Percentiles rank a stretch among this genome's conserved stretches.
Evolutionary conservation across 768 basidiomycete genomes (phyloP).

Genomic region (Rhizopogon roseolus): DNA sequence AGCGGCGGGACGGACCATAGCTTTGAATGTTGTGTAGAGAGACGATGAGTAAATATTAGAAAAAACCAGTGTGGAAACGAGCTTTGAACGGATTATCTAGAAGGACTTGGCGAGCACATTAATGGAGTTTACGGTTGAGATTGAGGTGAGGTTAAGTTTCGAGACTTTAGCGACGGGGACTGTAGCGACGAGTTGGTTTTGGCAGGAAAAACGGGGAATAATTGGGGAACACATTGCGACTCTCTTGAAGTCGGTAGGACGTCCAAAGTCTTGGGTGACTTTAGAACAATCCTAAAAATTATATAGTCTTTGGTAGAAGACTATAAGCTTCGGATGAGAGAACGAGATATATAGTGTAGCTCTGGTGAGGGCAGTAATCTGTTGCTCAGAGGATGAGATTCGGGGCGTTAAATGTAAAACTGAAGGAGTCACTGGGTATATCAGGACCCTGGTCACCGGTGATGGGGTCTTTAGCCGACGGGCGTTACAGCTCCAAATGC

Average conservation of each 20-base stretch:
- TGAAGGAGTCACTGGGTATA: slow-evolving; percentile 27
- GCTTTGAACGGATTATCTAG: slow-evolving; percentile 27
- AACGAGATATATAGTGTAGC: slow-evolving; percentile 5
- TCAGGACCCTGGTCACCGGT: slow-evolving; percentile 19
- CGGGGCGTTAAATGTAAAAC: slow-evolving; percentile 24
- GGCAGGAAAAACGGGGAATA: slow-evolving; percentile 19
- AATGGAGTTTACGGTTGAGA: slow-evolving; percentile 17
- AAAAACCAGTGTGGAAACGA: slow-evolving; percentile 6
- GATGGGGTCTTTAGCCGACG: slow-evolving; percentile 16
- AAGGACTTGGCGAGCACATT: slow-evolving; percentile 31
- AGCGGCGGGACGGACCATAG: slow-evolving; percentile 32
- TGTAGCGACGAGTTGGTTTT: slow-evolving; percentile 12
- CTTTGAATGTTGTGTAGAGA: slow-evolving; percentile 20
- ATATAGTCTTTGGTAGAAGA: slow-evolving; percentile 20
- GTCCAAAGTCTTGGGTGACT: slow-evolving; percentile 34
- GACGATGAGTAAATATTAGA: slow-evolving; percentile 4
- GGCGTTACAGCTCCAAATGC: neutral
- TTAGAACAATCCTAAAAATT: slow-evolving; percentile 35
- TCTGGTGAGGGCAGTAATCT: slow-evolving; percentile 5
- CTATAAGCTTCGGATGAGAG: slow-evolving; percentile 13
- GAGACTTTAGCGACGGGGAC: slow-evolving; percentile 8
- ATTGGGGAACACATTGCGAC: slow-evolving; percentile 36
- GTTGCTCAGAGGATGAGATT: slow-evolving; percentile 10
- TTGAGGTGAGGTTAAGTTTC: slow-evolving; percentile 9
- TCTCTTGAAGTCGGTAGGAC: slow-evolving; percentile 19